A percentile compares a stretch with the other conserved stretches of the same genome.
phyloP scores from a whole-genome alignment of 140 eudicot species.

The Erigeron philadelphicus region DNA sequence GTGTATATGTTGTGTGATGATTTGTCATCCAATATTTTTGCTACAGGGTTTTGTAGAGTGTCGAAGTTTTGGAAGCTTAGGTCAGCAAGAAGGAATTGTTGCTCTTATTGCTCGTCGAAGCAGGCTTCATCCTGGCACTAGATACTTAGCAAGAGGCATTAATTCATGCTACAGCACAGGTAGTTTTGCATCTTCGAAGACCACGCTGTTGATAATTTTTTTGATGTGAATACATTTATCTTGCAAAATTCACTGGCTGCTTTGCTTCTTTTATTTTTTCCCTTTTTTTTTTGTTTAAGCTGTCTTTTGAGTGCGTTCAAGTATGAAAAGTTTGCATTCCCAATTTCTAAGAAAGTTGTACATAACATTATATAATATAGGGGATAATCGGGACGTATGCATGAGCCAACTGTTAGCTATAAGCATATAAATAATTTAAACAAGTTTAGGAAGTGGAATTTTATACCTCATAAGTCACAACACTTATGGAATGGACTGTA shows the following conservation, averaged over 20 bases:
- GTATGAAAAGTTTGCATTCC: neutral
- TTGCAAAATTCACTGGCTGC: slow-evolving; percentile 5
- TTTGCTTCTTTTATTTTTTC: neutral
- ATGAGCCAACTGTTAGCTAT: slow-evolving; percentile 1
- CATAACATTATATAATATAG: slow-evolving; percentile 1
- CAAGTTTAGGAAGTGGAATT: too few species aligned
- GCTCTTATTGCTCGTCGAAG: slow-evolving; percentile 97
- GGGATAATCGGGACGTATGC: slow-evolving; percentile 7
- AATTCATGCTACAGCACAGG: slow-evolving; percentile 93
- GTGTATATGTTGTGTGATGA: too few species aligned
- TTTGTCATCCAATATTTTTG: too few species aligned
- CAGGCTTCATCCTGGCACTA: slow-evolving; percentile 98
- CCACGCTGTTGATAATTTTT: slow-evolving; percentile 4
- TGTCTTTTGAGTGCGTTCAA: slow-evolving; percentile 4
- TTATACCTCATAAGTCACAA: too few species aligned
- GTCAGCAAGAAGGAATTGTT: slow-evolving; percentile 85
- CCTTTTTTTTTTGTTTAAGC: slow-evolving; percentile 11
- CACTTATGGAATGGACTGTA: too few species aligned
- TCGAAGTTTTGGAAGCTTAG: slow-evolving; percentile 79
- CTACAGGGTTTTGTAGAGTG: slow-evolving; percentile 88
- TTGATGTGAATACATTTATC: slow-evolving; percentile 8
- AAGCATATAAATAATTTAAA: neutral
- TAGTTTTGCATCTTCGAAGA: slow-evolving; percentile 25
- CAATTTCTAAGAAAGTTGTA: slow-evolving; percentile 6
- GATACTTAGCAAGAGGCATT: slow-evolving; percentile 92